These are phyloP conservation scores for Macaranga tanarius DNA, from an alignment of 441 rosid species.

Conservation along the genomic window DNA sequence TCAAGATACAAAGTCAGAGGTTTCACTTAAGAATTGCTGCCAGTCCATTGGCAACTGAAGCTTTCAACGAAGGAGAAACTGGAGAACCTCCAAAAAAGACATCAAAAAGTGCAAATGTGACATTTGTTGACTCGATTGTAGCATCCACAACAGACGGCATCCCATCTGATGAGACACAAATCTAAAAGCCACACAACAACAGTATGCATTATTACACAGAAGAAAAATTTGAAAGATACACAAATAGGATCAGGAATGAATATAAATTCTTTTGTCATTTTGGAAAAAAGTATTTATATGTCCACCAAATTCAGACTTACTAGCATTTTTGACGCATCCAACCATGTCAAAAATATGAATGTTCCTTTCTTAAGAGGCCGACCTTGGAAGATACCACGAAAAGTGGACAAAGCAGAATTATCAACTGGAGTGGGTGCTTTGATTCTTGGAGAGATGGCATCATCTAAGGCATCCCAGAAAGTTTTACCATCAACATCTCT, in stretches of 20 bases:
- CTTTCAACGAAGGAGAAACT: constrained; percentile 75
- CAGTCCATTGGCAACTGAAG: constrained; percentile 57
- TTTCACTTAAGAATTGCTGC: constrained; percentile 44
- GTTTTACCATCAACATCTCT: constrained; percentile 93
- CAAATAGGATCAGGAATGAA: neutral
- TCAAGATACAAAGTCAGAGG: constrained; percentile 11
- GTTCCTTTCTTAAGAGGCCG: constrained; percentile 74
- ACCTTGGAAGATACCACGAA: constrained; percentile 62
- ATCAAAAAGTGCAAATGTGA: constrained; percentile 60
- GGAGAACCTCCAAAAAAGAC: constrained; percentile 71
- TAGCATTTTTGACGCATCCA: constrained; percentile 60
- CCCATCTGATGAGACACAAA: constrained; percentile 58
- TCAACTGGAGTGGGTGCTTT: constrained; percentile 51
- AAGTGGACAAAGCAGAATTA: constrained; percentile 57
- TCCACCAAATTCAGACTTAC: constrained; percentile 40
- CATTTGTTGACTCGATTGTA: constrained; percentile 56
- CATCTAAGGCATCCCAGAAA: constrained; percentile 86
- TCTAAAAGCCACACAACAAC: constrained; percentile 42
- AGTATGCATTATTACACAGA: neutral
- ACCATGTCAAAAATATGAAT: constrained; percentile 73
- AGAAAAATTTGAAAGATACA: neutral
- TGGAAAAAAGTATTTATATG: neutral
- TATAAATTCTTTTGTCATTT: neutral
- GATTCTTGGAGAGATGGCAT: constrained; percentile 70
- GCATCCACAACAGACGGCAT: constrained; percentile 55